A percentile compares a stretch with the other conserved stretches of the same genome.
Evolutionary conservation across 2,329 filamentous ascomycete species (phyloP).

Genomic region (Monosporascus sp.): DNA sequence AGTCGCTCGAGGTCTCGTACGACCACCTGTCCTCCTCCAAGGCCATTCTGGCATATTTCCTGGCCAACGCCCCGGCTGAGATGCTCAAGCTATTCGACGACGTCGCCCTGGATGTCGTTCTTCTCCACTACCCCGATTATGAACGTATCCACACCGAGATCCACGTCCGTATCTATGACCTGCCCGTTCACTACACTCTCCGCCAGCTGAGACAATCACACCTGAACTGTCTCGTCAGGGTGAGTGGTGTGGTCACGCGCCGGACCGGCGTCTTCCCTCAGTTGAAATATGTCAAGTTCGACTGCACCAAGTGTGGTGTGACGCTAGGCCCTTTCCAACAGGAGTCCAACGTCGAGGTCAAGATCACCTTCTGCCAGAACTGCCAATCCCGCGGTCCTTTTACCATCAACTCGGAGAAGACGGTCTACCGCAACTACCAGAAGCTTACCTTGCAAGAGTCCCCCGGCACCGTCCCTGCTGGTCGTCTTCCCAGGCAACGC

Average conservation of each 20-base stretch:
- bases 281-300: constrained; percentile 97
- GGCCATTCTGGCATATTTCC: constrained; percentile 89
- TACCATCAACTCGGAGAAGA: constrained; percentile 93
- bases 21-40: constrained; percentile 86
- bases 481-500: constrained; percentile 84
- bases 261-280: constrained; percentile 95
- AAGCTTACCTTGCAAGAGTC: constrained; percentile 97
- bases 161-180: constrained; percentile 91
- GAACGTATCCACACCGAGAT: constrained; percentile 97
- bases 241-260: constrained; percentile 91
- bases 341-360: constrained; percentile 93
- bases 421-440: constrained; percentile 97
- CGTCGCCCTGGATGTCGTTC: constrained; percentile 91
- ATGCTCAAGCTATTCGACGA: constrained; percentile 95
- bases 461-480: constrained; percentile 91
- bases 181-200: constrained; percentile 91
- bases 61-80: constrained; percentile 92
- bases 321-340: constrained; percentile 96
- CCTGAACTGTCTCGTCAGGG: constrained; percentile 89
- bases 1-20: constrained; percentile 94
- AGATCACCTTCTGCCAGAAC: constrained; percentile 92
- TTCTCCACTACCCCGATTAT: constrained; percentile 96
- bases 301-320: constrained; percentile 87
- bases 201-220: constrained; percentile 93
- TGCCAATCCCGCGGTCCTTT: constrained; percentile 95